Evolutionary conservation across 257 asterid genomes (phyloP).

Genomic region (Solanum habrochaites): DNA sequence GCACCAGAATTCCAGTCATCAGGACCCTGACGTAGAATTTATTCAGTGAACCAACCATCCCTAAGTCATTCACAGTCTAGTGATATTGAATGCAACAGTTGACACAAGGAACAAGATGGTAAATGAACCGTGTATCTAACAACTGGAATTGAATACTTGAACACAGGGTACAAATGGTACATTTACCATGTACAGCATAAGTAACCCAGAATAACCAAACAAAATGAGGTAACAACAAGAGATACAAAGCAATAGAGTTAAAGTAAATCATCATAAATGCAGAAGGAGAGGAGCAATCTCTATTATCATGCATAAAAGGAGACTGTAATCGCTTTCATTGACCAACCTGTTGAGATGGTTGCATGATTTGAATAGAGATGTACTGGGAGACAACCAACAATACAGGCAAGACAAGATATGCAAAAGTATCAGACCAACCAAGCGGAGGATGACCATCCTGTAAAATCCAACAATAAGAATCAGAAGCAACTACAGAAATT

Average conservation of each 20-base stretch:
- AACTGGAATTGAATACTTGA: neutral
- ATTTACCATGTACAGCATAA: neutral
- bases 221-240: neutral
- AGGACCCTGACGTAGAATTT: neutral
- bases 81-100: neutral
- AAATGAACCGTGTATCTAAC: neutral
- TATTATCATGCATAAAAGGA: neutral
- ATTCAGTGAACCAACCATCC: neutral
- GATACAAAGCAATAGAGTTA: neutral
- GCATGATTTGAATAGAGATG: constrained; percentile 86
- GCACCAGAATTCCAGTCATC: neutral
- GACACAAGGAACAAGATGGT: neutral
- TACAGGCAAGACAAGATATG: constrained; percentile 84
- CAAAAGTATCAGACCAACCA: constrained; percentile 93
- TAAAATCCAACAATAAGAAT: neutral
- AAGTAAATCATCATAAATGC: neutral
- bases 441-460: constrained; percentile 99
- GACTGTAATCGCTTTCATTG: neutral
- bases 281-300: neutral
- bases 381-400: constrained; percentile 68
- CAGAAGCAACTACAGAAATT: neutral
- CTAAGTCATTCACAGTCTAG: neutral
- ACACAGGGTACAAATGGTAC: neutral
- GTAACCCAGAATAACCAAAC: neutral
- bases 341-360: constrained; percentile 76